phyloP scores from a whole-genome alignment of 1,284 basidiomycete genomes.

The Puccinia hordei region DNA sequence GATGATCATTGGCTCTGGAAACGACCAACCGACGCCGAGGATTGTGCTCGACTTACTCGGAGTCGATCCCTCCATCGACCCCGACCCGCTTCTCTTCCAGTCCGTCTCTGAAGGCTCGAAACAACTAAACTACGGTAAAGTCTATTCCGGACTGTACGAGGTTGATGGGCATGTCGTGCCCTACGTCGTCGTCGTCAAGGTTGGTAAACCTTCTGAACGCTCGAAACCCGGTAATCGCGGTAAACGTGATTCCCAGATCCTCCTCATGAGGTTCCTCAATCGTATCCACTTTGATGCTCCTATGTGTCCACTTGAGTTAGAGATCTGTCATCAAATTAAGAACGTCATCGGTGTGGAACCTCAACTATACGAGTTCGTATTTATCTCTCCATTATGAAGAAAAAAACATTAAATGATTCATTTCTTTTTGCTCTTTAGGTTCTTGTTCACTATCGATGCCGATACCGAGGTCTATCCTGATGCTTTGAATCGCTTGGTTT shows the following conservation, averaged over 20 bases:
- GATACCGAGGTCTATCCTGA: conserved; percentile 88
- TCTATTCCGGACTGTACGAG: conserved; percentile 95
- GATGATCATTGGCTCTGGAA: conserved; percentile 95
- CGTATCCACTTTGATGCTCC: conserved; percentile 93
- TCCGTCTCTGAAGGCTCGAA: conserved; percentile 91
- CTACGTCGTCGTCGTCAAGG: conserved; percentile 93
- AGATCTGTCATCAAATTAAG: conserved; percentile 99
- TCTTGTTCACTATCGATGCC: conserved; percentile 89
- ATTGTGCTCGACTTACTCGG: conserved; percentile 97
- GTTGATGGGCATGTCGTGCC: conserved; percentile 92
- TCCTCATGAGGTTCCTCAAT: conserved; percentile 96
- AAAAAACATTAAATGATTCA: background rate
- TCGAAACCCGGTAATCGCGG: conserved; percentile 91
- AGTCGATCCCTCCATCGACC: conserved; percentile 85
- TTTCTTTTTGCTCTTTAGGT: conserved; percentile 66
- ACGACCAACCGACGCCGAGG: conserved; percentile 78
- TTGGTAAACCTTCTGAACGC: conserved; percentile 92
- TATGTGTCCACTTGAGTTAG: conserved; percentile 94
- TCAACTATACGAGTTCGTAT: conserved; percentile 91
- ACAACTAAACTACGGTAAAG: conserved; percentile 97
- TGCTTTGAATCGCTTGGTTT: conserved; percentile 84
- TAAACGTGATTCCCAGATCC: conserved; percentile 94
- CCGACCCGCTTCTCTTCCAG: conserved; percentile 89
- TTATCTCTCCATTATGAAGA: background rate
- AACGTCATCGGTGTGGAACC: conserved; percentile 99